Evolutionary conservation across 768 basidiomycete species (phyloP).

Genomic region (Rhodotorula taiwanensis): DNA sequence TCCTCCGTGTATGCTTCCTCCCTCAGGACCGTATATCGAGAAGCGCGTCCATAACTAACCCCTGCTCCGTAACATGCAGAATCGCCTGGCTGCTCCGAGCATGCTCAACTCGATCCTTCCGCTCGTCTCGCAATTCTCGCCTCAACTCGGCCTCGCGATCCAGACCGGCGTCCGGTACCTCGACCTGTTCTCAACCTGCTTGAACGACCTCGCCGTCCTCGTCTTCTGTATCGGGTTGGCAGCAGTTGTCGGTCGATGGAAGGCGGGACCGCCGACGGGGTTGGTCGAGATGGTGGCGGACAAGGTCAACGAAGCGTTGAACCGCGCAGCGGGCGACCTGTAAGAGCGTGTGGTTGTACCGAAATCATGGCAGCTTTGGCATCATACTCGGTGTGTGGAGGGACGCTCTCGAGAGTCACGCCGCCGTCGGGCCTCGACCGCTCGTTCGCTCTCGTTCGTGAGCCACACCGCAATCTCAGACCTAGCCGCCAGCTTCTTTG

Average conservation of each 20-base stretch:
- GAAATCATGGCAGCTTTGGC: too few relatives aligned
- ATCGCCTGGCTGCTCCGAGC: constrained; percentile 32
- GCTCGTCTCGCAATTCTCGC: constrained; percentile 38
- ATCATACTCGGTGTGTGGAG: too few relatives aligned
- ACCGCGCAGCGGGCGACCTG: constrained; percentile 24
- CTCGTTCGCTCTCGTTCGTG: too few relatives aligned
- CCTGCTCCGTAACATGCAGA: constrained; percentile 12
- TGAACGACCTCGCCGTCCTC: constrained; percentile 41
- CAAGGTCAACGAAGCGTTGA: constrained; percentile 1
- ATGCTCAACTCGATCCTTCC: constrained; percentile 37
- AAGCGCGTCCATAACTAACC: neutral
- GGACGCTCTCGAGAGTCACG: too few relatives aligned
- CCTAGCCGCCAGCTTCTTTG: too few relatives aligned
- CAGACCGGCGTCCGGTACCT: constrained; percentile 36
- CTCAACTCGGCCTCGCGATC: constrained; percentile 31
- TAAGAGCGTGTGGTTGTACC: neutral
- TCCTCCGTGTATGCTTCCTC: constrained; percentile 32
- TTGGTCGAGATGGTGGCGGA: constrained; percentile 5
- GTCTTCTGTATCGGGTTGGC: constrained; percentile 36
- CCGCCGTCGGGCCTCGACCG: too few relatives aligned
- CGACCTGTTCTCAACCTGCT: constrained; percentile 33
- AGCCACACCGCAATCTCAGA: too few relatives aligned
- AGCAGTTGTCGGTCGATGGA: constrained; percentile 20
- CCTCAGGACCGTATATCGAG: too few relatives aligned
- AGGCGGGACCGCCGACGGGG: constrained; percentile 2